phyloP scores from a whole-genome alignment of 306 rosid species.

The Cajanus cajan region DNA sequence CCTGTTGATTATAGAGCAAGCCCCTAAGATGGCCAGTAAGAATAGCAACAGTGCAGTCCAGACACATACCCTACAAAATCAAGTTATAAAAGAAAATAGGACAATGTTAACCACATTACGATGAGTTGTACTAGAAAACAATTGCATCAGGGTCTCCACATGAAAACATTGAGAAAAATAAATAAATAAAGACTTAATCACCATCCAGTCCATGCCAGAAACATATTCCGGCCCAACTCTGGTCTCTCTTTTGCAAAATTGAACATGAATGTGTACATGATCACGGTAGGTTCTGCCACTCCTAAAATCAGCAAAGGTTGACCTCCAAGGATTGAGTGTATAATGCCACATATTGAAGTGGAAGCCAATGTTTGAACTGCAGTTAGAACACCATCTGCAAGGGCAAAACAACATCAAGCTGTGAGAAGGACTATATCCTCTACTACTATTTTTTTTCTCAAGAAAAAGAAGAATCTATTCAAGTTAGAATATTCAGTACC shows the following conservation, averaged over 20 bases:
- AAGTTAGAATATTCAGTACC: conserved; percentile 51
- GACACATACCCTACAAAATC: conserved; percentile 80
- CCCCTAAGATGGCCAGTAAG: conserved; percentile 80
- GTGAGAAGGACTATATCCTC: too few relatives aligned
- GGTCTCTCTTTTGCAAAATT: conserved; percentile 83
- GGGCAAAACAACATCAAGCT: background rate
- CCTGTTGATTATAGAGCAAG: conserved; percentile 93
- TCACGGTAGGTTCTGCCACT: conserved; percentile 98
- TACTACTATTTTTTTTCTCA: background rate
- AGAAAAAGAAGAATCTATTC: background rate
- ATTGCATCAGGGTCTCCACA: background rate
- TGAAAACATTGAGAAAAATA: background rate
- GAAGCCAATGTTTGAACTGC: conserved; percentile 94
- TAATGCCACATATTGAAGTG: conserved; percentile 82
- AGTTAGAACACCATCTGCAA: conserved; percentile 80
- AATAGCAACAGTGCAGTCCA: conserved; percentile 87
- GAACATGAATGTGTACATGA: conserved; percentile 95
- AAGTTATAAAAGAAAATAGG: background rate
- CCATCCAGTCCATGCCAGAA: conserved; percentile 96
- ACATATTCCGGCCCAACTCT: conserved; percentile 67
- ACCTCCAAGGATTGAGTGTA: conserved; percentile 91
- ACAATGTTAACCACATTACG: background rate
- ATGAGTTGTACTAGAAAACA: background rate
- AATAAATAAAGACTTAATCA: conserved; percentile 20
- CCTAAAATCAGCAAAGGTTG: conserved; percentile 90